phyloP scores from a whole-genome alignment of 176 grass and related monocot species.

The Triticum timopheevii region DNA sequence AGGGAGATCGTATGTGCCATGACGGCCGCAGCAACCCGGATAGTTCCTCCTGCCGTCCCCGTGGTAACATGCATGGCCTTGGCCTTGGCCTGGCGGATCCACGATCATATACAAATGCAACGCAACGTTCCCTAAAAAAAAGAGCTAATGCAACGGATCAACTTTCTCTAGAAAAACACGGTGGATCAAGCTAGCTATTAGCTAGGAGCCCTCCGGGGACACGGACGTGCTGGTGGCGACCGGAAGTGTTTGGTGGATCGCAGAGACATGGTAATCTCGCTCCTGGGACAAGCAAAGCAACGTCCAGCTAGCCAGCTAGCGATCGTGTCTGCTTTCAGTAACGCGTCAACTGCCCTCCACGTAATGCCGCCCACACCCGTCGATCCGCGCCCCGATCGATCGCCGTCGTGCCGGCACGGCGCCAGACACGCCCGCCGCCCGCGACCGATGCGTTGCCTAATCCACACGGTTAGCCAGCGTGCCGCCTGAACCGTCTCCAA shows the following conservation, averaged over 20 bases:
- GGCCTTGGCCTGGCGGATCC: not conserved
- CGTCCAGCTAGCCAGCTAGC: too few relatives aligned
- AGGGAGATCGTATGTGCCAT: not conserved
- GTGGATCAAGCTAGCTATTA: too few relatives aligned
- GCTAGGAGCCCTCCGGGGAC: too few relatives aligned
- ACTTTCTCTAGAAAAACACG: not conserved
- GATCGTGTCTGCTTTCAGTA: slow-evolving; percentile 2
- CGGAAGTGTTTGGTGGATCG: not conserved
- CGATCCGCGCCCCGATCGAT: not conserved
- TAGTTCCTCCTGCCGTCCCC: not conserved
- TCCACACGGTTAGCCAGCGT: not conserved
- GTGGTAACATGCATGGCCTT: not conserved
- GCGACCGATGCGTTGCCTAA: not conserved
- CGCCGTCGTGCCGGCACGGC: slow-evolving; percentile 19
- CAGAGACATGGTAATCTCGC: too few relatives aligned
- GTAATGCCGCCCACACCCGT: slow-evolving; percentile 6
- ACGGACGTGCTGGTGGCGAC: too few relatives aligned
- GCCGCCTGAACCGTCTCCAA: not conserved
- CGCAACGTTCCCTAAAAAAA: too few relatives aligned
- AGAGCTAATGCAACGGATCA: not conserved
- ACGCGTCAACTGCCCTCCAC: slow-evolving; percentile 38
- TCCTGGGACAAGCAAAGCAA: not conserved
- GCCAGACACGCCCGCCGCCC: slow-evolving; percentile 11
- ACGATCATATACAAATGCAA: too few relatives aligned
- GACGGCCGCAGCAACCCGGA: not conserved